Evolutionary conservation across 169 alveolate genomes (phyloP).

Genomic region (Cryptosporidium xiaoi): DNA sequence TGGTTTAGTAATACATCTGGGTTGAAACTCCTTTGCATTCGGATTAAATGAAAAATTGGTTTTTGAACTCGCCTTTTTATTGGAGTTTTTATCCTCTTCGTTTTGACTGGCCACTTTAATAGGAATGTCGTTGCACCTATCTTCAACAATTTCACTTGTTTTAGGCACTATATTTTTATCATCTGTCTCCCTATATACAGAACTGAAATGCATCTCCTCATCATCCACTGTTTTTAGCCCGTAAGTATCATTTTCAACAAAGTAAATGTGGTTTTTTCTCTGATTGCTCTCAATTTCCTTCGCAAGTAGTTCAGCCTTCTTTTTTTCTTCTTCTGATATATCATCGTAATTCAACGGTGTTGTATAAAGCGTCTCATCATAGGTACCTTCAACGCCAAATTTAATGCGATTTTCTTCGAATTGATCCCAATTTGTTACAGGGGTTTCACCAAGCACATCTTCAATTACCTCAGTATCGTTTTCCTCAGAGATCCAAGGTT

Average conservation of each 20-base stretch:
- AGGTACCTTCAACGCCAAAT: slow-evolving; percentile 75
- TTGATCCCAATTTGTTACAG: slow-evolving; percentile 73
- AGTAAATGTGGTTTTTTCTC: not conserved
- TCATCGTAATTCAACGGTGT: slow-evolving; percentile 54
- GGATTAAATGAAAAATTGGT: slow-evolving; percentile 62
- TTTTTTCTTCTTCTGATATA: slow-evolving; percentile 47
- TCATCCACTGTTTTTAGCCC: not conserved
- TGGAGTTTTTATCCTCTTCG: slow-evolving; percentile 1
- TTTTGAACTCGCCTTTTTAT: not conserved
- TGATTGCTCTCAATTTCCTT: slow-evolving; percentile 56
- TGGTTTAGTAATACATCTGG: slow-evolving; percentile 17
- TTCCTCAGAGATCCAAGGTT: slow-evolving; percentile 65
- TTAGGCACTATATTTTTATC: not conserved
- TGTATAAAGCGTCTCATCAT: slow-evolving; percentile 76
- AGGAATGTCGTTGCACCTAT: not conserved
- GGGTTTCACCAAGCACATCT: slow-evolving; percentile 22
- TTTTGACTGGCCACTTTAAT: not conserved
- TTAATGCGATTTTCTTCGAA: slow-evolving; percentile 71
- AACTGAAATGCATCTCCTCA: slow-evolving; percentile 66
- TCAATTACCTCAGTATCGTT: slow-evolving; percentile 8
- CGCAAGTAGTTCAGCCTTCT: slow-evolving; percentile 55
- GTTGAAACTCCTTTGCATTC: slow-evolving; percentile 67
- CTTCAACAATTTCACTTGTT: not conserved
- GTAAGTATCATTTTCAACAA: not conserved
- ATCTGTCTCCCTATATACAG: slow-evolving; percentile 23